Percentiles rank a stretch among this genome's conserved stretches.
Evolutionary conservation across 2,329 filamentous ascomycete genomes (phyloP).

Genomic region (Talaromyces sp.): DNA sequence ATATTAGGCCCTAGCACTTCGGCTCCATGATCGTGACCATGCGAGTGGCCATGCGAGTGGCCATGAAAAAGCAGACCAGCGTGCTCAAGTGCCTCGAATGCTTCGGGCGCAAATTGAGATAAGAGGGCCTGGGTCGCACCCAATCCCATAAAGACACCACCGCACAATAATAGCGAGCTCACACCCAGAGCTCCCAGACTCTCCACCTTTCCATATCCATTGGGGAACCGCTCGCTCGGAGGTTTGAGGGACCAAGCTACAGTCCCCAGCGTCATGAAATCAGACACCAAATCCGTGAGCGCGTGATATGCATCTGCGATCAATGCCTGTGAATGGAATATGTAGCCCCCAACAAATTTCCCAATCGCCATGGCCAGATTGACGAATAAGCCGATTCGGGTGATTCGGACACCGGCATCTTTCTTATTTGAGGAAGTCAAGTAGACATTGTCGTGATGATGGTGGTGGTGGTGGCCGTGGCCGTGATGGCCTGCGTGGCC

Average conservation of each 20-base stretch:
- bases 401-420: slow-evolving; percentile 91
- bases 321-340: slow-evolving; percentile 92
- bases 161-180: slow-evolving; percentile 80
- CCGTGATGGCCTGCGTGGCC: slow-evolving; percentile 45
- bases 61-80: slow-evolving; percentile 47
- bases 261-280: slow-evolving; percentile 87
- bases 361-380: slow-evolving; percentile 92
- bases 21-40: slow-evolving; percentile 50
- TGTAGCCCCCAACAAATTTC: slow-evolving; percentile 87
- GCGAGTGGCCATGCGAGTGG: slow-evolving; percentile 54
- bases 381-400: slow-evolving; percentile 77
- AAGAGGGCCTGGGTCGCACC: slow-evolving; percentile 67
- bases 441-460: slow-evolving; percentile 81
- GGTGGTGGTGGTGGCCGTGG: slow-evolving; percentile 65
- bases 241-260: slow-evolving; percentile 89
- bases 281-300: slow-evolving; percentile 89
- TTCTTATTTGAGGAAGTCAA: slow-evolving; percentile 76
- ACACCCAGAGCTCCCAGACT: slow-evolving; percentile 90
- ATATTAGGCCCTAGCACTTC: slow-evolving; percentile 67
- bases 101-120: slow-evolving; percentile 66
- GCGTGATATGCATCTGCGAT: slow-evolving; percentile 93
- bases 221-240: slow-evolving; percentile 76
- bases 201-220: slow-evolving; percentile 96
- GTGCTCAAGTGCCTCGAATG: slow-evolving; percentile 47
- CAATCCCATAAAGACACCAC: slow-evolving; percentile 87